Conservation (phyloP, 441 rosid species). For the Macaranga tanarius region DNA sequence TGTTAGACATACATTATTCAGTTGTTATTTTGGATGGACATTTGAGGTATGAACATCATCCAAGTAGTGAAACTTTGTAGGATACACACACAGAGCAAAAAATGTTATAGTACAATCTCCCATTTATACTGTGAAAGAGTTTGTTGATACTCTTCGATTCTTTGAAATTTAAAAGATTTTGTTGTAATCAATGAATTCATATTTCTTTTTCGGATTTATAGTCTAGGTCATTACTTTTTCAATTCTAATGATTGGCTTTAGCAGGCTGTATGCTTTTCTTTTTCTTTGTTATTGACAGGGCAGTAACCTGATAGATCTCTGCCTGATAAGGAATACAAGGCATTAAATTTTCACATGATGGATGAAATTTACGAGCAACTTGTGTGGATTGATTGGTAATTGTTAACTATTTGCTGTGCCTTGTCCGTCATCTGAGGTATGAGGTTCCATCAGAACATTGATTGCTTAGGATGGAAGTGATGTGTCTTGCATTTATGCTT, state of each 20-base stretch:
- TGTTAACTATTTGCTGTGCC: background rate
- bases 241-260: background rate
- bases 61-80: background rate
- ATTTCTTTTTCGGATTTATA: conserved; percentile 4
- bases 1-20: background rate
- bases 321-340: too few relatives aligned
- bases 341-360: background rate
- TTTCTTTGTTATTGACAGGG: conserved; percentile 5
- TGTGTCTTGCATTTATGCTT: background rate
- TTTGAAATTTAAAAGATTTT: conserved; percentile 1
- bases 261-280: background rate
- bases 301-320: background rate
- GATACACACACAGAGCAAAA: background rate
- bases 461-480: background rate
- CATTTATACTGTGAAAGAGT: background rate
- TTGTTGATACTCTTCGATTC: background rate
- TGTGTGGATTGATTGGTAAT: background rate
- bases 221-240: background rate
- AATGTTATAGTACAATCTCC: background rate
- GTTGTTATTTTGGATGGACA: background rate
- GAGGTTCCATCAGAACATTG: background rate
- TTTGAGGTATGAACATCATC: background rate
- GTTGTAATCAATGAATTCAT: background rate
- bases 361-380: background rate
- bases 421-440: background rate